Conservation (phyloP, 179 eudicot genomes). For the Beta lomatogona region DNA sequence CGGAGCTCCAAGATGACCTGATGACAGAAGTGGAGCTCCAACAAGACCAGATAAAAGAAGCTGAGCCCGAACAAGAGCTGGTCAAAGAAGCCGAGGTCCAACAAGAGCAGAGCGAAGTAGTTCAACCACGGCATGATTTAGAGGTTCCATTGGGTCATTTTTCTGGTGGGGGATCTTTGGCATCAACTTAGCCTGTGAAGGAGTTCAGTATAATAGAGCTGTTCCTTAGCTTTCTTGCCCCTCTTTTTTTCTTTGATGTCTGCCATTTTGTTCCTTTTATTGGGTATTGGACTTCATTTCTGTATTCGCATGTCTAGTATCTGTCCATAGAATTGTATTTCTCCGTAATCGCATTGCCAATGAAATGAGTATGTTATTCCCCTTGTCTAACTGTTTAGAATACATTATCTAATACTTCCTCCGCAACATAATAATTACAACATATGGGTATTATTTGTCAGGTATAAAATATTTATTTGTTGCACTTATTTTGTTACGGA, state of each 20-base stretch:
- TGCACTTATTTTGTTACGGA: too few species aligned
- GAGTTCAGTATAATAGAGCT: neutral
- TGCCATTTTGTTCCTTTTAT: constrained; percentile 5
- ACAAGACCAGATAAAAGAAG: neutral
- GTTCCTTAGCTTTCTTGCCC: neutral
- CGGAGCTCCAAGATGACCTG: neutral
- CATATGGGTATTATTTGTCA: too few species aligned
- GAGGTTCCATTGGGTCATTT: constrained; percentile 14
- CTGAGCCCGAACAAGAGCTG: neutral
- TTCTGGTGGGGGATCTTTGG: constrained; percentile 20
- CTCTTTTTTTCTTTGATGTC: neutral
- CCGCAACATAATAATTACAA: too few species aligned
- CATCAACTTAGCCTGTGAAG: neutral
- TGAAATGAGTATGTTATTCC: neutral
- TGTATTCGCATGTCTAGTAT: constrained; percentile 14
- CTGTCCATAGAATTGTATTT: constrained; percentile 30
- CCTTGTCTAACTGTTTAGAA: neutral
- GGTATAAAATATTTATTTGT: too few species aligned
- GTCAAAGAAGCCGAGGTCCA: neutral
- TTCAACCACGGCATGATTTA: constrained; percentile 11
- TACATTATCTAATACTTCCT: too few species aligned
- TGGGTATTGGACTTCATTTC: constrained; percentile 1
- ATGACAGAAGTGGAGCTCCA: neutral
- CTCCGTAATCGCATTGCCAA: constrained; percentile 13
- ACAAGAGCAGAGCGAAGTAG: constrained; percentile 15